Conservation (phyloP, 2,329 filamentous ascomycete species). For the Huntiella abstrusa region DNA sequence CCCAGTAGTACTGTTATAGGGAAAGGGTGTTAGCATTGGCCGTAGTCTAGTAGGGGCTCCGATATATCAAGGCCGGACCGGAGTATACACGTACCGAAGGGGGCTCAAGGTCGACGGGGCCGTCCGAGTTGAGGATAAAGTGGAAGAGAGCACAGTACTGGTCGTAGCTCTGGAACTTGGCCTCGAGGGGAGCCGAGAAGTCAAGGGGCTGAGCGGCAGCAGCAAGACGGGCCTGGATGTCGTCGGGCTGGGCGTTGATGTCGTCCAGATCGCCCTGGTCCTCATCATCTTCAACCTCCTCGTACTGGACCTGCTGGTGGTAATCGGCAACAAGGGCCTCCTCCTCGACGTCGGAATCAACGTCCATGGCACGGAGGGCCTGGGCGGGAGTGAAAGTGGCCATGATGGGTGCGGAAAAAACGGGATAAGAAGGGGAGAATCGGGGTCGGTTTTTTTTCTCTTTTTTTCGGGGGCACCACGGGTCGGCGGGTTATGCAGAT, state of each 20-base stretch:
- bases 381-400: conserved; percentile 9
- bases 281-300: conserved; percentile 68
- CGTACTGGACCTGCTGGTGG: conserved; percentile 87
- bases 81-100: conserved; percentile 57
- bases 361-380: conserved; percentile 17
- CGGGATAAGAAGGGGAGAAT: neutral
- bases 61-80: neutral
- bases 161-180: conserved; percentile 98
- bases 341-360: conserved; percentile 90
- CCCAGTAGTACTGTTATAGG: conserved; percentile 73
- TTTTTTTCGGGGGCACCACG: no score
- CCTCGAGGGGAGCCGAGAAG: conserved; percentile 86
- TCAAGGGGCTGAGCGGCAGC: conserved; percentile 89
- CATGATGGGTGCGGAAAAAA: conserved; percentile 6
- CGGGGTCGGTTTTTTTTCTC: neutral
- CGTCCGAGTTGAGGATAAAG: conserved; percentile 97
- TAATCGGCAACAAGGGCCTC: conserved; percentile 92
- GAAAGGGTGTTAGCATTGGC: conserved; percentile 3
- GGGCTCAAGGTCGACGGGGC: conserved; percentile 91
- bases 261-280: conserved; percentile 23
- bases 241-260: conserved; percentile 59
- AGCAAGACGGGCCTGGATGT: conserved; percentile 79
- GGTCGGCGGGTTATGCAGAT: no score
- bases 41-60: neutral
- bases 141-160: conserved; percentile 99